A percentile compares a stretch with the other conserved stretches of the same genome.
These are phyloP conservation scores for Combretum micranthum DNA, from an alignment of 345 rosid species.

Conservation along the genomic window DNA sequence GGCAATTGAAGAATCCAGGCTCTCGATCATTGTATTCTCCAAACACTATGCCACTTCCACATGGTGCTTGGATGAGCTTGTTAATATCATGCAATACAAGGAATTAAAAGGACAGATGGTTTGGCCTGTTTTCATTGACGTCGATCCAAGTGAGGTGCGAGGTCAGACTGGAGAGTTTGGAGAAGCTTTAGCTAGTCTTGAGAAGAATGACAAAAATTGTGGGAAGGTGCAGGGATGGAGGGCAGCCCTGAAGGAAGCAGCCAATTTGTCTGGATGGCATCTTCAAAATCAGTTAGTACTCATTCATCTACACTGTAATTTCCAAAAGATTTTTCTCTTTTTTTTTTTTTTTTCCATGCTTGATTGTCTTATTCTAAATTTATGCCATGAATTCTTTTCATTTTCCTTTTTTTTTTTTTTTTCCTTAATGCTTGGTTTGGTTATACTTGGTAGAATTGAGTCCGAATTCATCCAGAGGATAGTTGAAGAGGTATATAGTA, in stretches of 20 bases:
- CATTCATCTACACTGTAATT: not conserved
- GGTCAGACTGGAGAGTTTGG: not conserved
- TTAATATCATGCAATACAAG: conserved; percentile 1
- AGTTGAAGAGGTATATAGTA: conserved; percentile 15
- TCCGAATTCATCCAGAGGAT: conserved; percentile 2
- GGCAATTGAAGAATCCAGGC: conserved; percentile 5
- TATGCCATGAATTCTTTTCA: no score
- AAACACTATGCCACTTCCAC: conserved; percentile 2
- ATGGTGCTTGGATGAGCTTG: conserved; percentile 16
- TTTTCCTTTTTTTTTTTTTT: not conserved
- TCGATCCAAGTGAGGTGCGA: conserved; percentile 4
- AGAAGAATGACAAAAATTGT: not conserved
- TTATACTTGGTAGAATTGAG: conserved; percentile 7
- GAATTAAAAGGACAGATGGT: conserved; percentile 1
- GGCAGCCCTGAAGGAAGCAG: not conserved
- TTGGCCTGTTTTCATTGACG: conserved; percentile 5
- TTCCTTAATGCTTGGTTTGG: not conserved
- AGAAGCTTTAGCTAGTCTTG: not conserved
- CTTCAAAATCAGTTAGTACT: conserved; percentile 3
- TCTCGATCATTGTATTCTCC: not conserved
- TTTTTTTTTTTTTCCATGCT: no score
- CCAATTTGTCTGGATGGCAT: conserved; percentile 5
- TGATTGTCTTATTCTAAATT: no score
- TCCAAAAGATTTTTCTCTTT: no score
- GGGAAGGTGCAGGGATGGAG: conserved; percentile 7